Percentiles rank a stretch among this genome's conserved stretches.
These are phyloP conservation scores for Geotrichum siamense DNA, from an alignment of 1,139 yeast species.

Conservation along the genomic window DNA sequence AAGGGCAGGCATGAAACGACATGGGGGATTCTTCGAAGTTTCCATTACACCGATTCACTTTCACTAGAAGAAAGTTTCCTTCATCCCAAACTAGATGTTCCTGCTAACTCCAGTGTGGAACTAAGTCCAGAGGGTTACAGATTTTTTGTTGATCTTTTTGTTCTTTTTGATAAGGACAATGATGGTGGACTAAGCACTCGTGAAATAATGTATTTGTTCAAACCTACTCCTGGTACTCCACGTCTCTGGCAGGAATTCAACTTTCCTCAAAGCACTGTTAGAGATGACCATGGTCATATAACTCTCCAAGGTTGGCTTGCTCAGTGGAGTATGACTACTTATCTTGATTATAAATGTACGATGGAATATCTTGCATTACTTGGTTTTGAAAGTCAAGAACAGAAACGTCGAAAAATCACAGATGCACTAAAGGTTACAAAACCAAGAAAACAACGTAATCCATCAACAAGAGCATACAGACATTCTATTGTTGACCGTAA, in stretches of 20 bases:
- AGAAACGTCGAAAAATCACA: constrained; percentile 36
- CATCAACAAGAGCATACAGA: constrained; percentile 54
- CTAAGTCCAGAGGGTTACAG: constrained; percentile 89
- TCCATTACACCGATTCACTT: constrained; percentile 84
- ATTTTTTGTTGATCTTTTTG: constrained; percentile 80
- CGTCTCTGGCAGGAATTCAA: constrained; percentile 74
- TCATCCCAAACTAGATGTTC: constrained; percentile 72
- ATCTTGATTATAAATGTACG: constrained; percentile 73
- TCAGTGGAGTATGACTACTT: constrained; percentile 96
- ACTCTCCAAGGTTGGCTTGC: constrained; percentile 97
- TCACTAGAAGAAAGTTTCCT: constrained; percentile 73
- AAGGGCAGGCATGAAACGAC: constrained; percentile 92
- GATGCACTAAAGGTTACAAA: constrained; percentile 77
- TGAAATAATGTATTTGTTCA: constrained; percentile 62
- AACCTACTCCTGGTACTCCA: constrained; percentile 92
- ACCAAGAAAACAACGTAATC: constrained; percentile 52
- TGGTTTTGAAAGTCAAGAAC: constrained; percentile 56
- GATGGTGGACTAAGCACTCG: constrained; percentile 84
- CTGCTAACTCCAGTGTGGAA: constrained; percentile 75
- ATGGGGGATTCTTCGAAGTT: constrained; percentile 86
- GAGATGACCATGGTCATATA: constrained; percentile 82
- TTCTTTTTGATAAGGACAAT: constrained; percentile 83
- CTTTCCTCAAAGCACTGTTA: constrained; percentile 80
- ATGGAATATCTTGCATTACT: constrained; percentile 81
- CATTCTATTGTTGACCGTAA: constrained; percentile 69